A percentile compares a stretch with the other conserved stretches of the same genome.
phyloP scores from a whole-genome alignment of 148 eudicot species.

The Vaccinium darrowii region DNA sequence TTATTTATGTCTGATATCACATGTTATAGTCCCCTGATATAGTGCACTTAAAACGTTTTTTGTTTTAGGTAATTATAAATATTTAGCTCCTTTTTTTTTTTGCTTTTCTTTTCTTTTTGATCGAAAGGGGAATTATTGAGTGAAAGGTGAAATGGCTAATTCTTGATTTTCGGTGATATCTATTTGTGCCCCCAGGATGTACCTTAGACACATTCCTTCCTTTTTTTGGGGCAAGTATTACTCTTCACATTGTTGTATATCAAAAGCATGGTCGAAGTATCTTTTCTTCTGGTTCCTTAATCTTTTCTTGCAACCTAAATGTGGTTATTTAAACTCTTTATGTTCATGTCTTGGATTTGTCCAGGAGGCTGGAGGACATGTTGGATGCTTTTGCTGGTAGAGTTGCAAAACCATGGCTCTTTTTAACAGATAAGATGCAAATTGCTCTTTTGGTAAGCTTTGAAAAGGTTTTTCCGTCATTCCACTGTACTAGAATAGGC shows the following conservation, averaged over 20 bases:
- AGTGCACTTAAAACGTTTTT: neutral
- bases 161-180: neutral
- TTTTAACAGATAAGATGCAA: conserved; percentile 89
- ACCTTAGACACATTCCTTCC: neutral
- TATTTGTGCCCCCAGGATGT: neutral
- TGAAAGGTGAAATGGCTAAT: neutral
- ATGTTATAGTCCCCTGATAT: neutral
- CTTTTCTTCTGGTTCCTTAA: neutral
- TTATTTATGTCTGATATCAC: neutral
- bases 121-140: neutral
- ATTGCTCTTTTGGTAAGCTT: conserved; percentile 80
- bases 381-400: conserved; percentile 90
- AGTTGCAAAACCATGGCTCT: conserved; percentile 90
- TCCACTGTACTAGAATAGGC: neutral
- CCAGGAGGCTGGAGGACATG: conserved; percentile 78
- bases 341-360: conserved; percentile 20
- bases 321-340: neutral
- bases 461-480: neutral
- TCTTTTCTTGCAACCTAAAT: neutral
- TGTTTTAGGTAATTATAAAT: neutral
- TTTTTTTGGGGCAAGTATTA: neutral
- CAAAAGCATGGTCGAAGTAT: neutral
- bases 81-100: neutral
- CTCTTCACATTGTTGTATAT: neutral
- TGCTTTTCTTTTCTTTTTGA: neutral